Conservation (phyloP, 1,284 basidiomycete genomes). For the Trametes versicolor region DNA sequence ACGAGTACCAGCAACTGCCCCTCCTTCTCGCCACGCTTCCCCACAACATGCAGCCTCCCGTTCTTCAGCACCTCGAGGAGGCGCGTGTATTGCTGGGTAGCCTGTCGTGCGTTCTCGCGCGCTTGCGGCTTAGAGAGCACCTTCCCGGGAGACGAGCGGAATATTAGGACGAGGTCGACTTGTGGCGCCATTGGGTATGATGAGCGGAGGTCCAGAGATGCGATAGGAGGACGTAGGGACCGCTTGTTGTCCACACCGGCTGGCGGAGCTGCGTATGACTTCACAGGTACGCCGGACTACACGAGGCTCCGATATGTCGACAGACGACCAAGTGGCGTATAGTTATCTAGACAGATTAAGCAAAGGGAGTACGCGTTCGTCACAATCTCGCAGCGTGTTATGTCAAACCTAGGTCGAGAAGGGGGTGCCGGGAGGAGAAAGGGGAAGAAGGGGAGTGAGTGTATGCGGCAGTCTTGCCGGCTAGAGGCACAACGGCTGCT, state of each 20-base stretch:
- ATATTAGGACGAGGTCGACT: conserved; percentile 78
- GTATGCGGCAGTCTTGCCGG: background rate
- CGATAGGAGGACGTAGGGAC: conserved; percentile 11
- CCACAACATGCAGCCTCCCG: conserved; percentile 74
- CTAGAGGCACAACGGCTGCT: background rate
- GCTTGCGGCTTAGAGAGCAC: conserved; percentile 67
- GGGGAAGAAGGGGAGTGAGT: background rate
- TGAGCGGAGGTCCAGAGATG: conserved; percentile 1
- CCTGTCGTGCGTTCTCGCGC: conserved; percentile 66
- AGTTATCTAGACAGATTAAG: background rate
- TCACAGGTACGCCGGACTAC: conserved; percentile 30
- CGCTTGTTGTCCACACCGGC: background rate
- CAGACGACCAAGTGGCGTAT: conserved; percentile 13
- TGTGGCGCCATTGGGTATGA: conserved; percentile 51
- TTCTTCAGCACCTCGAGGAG: conserved; percentile 69
- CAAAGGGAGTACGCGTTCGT: background rate
- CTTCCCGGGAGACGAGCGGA: conserved; percentile 61
- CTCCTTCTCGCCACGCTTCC: conserved; percentile 75
- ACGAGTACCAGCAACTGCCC: conserved; percentile 87
- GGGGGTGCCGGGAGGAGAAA: too few relatives aligned
- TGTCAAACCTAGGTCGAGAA: background rate
- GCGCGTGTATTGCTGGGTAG: conserved; percentile 72
- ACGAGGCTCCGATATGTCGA: conserved; percentile 28
- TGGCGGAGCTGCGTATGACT: conserved; percentile 25
- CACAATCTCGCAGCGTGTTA: background rate